These are phyloP conservation scores for Hypoxylon perforatum DNA, from an alignment of 495 filamentous ascomycete genomes.

Conservation along the genomic window DNA sequence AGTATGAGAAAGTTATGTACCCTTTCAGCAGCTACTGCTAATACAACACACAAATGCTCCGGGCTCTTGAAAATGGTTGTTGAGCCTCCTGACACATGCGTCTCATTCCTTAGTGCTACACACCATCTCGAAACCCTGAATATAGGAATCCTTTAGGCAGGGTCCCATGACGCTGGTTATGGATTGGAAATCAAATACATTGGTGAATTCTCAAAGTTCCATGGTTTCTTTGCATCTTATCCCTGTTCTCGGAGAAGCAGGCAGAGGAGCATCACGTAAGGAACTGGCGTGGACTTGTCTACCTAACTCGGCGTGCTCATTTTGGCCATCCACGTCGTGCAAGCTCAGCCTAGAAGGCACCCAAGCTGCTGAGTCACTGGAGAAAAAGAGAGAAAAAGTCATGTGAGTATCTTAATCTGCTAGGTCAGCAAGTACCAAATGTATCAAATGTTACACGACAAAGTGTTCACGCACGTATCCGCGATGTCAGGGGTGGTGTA, in stretches of 20 bases:
- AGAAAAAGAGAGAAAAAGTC: too few relatives aligned
- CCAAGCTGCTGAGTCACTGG: conserved; percentile 4
- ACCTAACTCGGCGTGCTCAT: not conserved
- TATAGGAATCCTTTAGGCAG: conserved; percentile 21
- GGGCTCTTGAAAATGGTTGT: not conserved
- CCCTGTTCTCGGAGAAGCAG: conserved; percentile 9
- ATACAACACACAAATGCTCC: too few relatives aligned
- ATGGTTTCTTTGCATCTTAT: not conserved
- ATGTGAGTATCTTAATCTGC: conserved; percentile 35
- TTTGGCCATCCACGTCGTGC: conserved; percentile 8
- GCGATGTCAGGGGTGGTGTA: not conserved
- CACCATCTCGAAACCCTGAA: conserved; percentile 11
- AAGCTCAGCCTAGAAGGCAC: not conserved
- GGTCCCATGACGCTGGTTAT: conserved; percentile 14
- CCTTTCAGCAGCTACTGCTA: too few relatives aligned
- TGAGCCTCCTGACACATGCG: not conserved
- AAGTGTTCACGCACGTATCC: conserved; percentile 19
- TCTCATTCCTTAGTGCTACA: not conserved
- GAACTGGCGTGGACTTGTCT: conserved; percentile 5
- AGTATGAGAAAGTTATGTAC: too few relatives aligned
- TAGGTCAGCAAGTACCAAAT: conserved; percentile 26
- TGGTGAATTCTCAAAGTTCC: not conserved
- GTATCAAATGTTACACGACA: conserved; percentile 6
- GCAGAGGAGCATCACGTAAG: conserved; percentile 14
- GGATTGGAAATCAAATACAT: conserved; percentile 1